Evolutionary conservation across 305 asterid genomes (phyloP).

Genomic region (Withania somnifera): DNA sequence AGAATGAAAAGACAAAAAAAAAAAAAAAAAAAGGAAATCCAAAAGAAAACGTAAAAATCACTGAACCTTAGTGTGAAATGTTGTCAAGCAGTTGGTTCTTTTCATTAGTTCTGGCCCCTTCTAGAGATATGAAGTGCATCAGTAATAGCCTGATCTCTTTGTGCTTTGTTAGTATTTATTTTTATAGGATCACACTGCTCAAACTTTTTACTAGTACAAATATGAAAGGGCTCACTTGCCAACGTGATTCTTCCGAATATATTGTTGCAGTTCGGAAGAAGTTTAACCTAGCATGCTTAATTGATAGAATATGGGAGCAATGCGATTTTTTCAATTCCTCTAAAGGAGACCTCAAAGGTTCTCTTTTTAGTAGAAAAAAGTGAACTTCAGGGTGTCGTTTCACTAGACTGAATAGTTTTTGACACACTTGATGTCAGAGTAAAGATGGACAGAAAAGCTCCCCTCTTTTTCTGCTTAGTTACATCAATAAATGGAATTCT

Average conservation of each 20-base stretch:
- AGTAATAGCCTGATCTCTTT: background rate
- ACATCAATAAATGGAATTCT: background rate
- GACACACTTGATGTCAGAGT: background rate
- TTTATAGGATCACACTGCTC: background rate
- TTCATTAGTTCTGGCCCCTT: background rate
- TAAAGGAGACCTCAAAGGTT: background rate
- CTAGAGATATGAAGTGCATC: background rate
- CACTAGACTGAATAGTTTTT: background rate
- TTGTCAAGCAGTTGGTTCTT: background rate
- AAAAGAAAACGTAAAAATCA: background rate
- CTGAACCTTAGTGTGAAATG: background rate
- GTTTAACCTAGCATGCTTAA: background rate
- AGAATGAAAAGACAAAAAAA: background rate
- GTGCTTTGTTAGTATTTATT: background rate
- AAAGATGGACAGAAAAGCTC: background rate
- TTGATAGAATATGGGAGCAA: background rate
- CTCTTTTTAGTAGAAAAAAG: background rate
- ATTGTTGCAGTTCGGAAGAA: background rate
- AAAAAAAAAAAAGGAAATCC: background rate
- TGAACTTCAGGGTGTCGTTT: background rate
- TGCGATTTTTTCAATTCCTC: background rate
- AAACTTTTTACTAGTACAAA: background rate
- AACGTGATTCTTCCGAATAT: background rate
- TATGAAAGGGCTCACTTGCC: background rate
- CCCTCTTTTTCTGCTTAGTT: background rate